Percentiles rank a stretch among this genome's conserved stretches.
Evolutionary conservation across 2,329 filamentous ascomycete genomes (phyloP).

Genomic region (Cercospora sp.): DNA sequence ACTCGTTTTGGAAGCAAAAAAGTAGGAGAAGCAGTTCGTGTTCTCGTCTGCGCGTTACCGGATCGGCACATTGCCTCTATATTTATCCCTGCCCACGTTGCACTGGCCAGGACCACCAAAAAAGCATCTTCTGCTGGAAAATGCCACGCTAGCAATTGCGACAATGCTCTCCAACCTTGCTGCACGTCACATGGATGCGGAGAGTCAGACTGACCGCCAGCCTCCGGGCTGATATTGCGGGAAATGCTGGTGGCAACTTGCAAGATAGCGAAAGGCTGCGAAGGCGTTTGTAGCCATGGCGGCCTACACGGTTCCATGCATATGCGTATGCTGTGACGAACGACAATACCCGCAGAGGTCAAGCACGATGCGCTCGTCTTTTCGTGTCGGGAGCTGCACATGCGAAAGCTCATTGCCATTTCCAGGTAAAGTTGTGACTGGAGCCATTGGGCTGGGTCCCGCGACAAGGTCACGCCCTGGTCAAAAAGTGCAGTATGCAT

Average conservation of each 20-base stretch:
- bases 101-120: background rate
- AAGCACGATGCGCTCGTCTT: background rate
- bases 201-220: background rate
- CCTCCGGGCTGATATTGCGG: background rate
- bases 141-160: slow-evolving; percentile 2
- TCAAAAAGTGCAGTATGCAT: background rate
- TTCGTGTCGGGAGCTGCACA: slow-evolving; percentile 3
- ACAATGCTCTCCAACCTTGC: slow-evolving; percentile 1
- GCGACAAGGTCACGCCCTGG: background rate
- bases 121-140: background rate
- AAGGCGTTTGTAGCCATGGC: background rate
- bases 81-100: slow-evolving; percentile 12
- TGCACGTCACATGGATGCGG: background rate
- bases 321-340: background rate
- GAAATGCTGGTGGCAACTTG: background rate
- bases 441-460: slow-evolving; percentile 7
- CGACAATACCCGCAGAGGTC: background rate
- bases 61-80: slow-evolving; percentile 4
- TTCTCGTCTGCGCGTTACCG: background rate
- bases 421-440: slow-evolving; percentile 3
- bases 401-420: slow-evolving; percentile 8
- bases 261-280: background rate
- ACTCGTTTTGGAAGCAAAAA: background rate
- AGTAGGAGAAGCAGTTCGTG: background rate
- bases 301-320: background rate